Evolutionary conservation across 306 rosid genomes (phyloP).

Genomic region (Morella rubra): DNA sequence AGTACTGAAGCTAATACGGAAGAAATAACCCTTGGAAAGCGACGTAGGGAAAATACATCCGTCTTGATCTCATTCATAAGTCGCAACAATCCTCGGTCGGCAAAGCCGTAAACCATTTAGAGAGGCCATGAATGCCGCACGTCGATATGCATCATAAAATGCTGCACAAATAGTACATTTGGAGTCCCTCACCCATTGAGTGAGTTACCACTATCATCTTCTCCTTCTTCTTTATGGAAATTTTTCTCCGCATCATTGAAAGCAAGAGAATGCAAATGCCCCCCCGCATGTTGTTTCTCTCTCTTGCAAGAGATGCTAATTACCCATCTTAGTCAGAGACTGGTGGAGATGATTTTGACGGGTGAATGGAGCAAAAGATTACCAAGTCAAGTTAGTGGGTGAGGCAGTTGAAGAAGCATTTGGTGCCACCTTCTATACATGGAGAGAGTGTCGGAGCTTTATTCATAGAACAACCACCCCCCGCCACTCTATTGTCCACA

Average conservation of each 20-base stretch:
- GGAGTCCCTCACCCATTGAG: background rate
- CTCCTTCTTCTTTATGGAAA: background rate
- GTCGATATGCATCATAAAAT: background rate
- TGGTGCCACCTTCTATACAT: background rate
- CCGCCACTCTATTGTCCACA: background rate
- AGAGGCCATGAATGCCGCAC: background rate
- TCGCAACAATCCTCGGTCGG: too few relatives aligned
- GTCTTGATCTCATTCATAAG: too few relatives aligned
- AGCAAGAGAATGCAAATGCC: background rate
- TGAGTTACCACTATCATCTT: background rate
- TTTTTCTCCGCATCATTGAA: background rate
- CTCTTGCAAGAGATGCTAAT: constrained; percentile 15
- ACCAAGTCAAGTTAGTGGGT: constrained; percentile 11
- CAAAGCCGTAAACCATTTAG: background rate
- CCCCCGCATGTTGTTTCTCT: background rate
- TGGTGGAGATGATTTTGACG: constrained; percentile 12
- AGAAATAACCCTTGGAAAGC: too few relatives aligned
- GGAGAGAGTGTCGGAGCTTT: constrained; percentile 2
- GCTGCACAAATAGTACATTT: background rate
- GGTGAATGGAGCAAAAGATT: constrained; percentile 2
- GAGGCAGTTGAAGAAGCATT: constrained; percentile 18
- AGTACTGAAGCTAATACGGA: too few relatives aligned
- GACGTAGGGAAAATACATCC: too few relatives aligned
- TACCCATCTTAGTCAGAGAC: background rate
- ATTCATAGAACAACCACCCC: background rate